A percentile compares a stretch with the other conserved stretches of the same genome.
These are phyloP conservation scores for Termitomyces sp. DNA, from an alignment of 768 basidiomycete species.

Conservation along the genomic window DNA sequence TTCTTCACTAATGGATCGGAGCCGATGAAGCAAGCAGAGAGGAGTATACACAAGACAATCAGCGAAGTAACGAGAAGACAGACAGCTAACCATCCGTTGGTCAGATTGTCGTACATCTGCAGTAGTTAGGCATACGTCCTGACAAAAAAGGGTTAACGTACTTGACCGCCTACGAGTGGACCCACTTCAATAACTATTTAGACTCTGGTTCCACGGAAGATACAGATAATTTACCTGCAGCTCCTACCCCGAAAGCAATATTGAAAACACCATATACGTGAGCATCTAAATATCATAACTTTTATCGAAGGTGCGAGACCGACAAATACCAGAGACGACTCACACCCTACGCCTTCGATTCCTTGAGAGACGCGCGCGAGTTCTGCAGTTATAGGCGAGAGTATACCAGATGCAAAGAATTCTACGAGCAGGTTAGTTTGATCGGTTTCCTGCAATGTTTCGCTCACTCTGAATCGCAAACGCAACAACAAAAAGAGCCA, in stretches of 20 bases:
- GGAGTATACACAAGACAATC: conserved; percentile 31
- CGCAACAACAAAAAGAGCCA: conserved; percentile 46
- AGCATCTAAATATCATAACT: conserved; percentile 42
- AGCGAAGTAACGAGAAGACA: conserved; percentile 46
- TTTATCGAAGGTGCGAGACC: neutral
- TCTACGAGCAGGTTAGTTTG: conserved; percentile 31
- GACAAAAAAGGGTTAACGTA: conserved; percentile 12
- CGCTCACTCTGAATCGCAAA: conserved; percentile 55
- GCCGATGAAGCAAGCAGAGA: conserved; percentile 46
- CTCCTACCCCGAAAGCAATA: conserved; percentile 63
- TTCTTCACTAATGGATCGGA: conserved; percentile 33
- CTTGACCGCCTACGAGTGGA: conserved; percentile 68
- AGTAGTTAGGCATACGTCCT: neutral
- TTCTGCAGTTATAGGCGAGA: conserved; percentile 67
- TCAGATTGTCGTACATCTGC: conserved; percentile 57
- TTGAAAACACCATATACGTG: conserved; percentile 78
- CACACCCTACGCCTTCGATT: conserved; percentile 70
- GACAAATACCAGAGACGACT: conserved; percentile 21
- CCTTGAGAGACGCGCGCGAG: conserved; percentile 55
- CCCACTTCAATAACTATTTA: conserved; percentile 45
- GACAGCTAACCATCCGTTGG: conserved; percentile 58
- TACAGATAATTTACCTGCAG: conserved; percentile 41
- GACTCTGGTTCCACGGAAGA: neutral
- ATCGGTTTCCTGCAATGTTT: neutral
- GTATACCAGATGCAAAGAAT: conserved; percentile 56